Evolutionary conservation across 2,329 filamentous ascomycete species (phyloP).

Genomic region (Pestalotiopsis sp.): DNA sequence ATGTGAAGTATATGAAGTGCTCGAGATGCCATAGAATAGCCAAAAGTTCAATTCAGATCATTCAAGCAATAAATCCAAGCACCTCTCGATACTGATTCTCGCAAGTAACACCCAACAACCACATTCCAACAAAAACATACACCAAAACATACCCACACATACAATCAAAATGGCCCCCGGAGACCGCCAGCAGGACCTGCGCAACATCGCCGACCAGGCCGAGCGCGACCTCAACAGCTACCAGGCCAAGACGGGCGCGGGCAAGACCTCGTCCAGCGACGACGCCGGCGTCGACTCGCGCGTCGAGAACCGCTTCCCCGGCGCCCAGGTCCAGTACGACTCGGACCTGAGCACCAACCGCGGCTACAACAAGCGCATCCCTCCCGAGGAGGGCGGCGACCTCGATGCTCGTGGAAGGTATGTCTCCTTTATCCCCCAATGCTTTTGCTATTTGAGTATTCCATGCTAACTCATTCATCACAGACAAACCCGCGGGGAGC

Average conservation of each 20-base stretch:
- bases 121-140: background rate
- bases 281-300: conserved; percentile 45
- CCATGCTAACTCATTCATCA: conserved; percentile 18
- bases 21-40: background rate
- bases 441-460: too few species aligned
- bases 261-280: conserved; percentile 40
- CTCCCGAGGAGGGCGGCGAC: conserved; percentile 47
- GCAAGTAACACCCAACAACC: background rate
- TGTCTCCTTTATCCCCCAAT: too few species aligned
- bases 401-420: conserved; percentile 49
- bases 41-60: background rate
- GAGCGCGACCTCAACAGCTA: conserved; percentile 52
- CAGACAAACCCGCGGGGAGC: conserved; percentile 46
- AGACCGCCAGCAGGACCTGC: conserved; percentile 34
- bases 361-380: conserved; percentile 49
- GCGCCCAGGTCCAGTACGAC: conserved; percentile 41
- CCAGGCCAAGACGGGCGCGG: conserved; percentile 49
- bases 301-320: conserved; percentile 47
- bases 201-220: conserved; percentile 46
- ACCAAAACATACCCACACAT: background rate
- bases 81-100: too few species aligned
- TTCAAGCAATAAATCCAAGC: background rate
- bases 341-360: conserved; percentile 48
- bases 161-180: conserved; percentile 30
- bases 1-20: conserved; percentile 6